These are phyloP conservation scores for Zoysia pacifica DNA, from an alignment of 176 grass and related monocot genomes.

Conservation along the genomic window DNA sequence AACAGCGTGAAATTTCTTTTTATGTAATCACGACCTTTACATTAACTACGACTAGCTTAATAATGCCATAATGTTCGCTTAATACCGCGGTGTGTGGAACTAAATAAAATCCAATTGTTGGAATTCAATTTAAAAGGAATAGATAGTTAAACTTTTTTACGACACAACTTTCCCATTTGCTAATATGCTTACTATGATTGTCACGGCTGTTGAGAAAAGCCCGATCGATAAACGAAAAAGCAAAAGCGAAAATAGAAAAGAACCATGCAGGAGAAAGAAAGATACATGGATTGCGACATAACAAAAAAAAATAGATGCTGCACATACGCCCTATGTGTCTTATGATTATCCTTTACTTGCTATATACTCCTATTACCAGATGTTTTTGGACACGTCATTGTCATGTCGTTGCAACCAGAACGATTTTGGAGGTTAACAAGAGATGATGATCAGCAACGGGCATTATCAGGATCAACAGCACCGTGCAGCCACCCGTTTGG, in stretches of 20 bases:
- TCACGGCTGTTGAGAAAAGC: not conserved
- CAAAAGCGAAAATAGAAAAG: not conserved
- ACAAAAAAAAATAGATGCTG: constrained; percentile 30
- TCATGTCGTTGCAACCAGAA: constrained; percentile 42
- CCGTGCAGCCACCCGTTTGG: constrained; percentile 38
- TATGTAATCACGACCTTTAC: too few species aligned
- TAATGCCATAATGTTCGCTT: too few species aligned
- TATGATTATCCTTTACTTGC: not conserved
- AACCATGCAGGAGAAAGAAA: constrained; percentile 1
- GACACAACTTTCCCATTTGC: too few species aligned
- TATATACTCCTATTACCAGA: constrained; percentile 28
- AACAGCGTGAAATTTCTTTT: not conserved
- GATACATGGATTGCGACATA: constrained; percentile 42
- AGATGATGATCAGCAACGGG: constrained; percentile 23
- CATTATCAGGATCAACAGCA: constrained; percentile 45
- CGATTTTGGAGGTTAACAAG: constrained; percentile 35
- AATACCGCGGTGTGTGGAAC: too few species aligned
- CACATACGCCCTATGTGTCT: constrained; percentile 34
- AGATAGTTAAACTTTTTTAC: too few species aligned
- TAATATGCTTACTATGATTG: too few species aligned
- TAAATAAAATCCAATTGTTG: too few species aligned
- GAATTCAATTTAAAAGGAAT: too few species aligned
- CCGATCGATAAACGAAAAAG: not conserved
- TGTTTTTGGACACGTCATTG: constrained; percentile 33
- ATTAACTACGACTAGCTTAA: too few species aligned